phyloP scores from a whole-genome alignment of 2,329 filamentous ascomycete genomes.

The Ambrosiella xylebori region DNA sequence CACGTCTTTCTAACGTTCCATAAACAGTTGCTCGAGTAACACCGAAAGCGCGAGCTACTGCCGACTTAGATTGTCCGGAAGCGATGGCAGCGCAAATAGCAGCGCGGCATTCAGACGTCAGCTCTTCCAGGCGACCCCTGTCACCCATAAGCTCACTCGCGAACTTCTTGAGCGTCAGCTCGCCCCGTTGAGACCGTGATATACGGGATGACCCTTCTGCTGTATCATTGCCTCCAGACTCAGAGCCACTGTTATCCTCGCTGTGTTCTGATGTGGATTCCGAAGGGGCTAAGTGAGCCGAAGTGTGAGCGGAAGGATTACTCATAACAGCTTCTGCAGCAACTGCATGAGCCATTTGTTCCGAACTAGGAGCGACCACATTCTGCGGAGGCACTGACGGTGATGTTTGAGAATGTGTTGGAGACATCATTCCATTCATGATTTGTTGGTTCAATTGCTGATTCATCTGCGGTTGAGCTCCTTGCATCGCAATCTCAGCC shows the following conservation, averaged over 20 bases:
- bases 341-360: neutral
- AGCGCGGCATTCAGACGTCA: slow-evolving; percentile 12
- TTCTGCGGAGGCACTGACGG: neutral
- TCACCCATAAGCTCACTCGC: slow-evolving; percentile 11
- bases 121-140: slow-evolving; percentile 11
- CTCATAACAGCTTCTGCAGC: neutral
- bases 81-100: slow-evolving; percentile 13
- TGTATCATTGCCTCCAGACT: neutral
- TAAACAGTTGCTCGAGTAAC: slow-evolving; percentile 13
- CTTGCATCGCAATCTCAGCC: neutral
- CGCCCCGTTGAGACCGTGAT: slow-evolving; percentile 1
- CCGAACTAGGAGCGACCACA: neutral
- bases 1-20: slow-evolving; percentile 11
- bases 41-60: slow-evolving; percentile 13
- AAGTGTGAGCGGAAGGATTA: neutral
- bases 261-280: slow-evolving; percentile 7
- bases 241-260: slow-evolving; percentile 8
- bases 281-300: slow-evolving; percentile 2
- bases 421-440: slow-evolving; percentile 8
- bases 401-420: slow-evolving; percentile 5
- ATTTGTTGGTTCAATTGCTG: slow-evolving; percentile 8
- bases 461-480: slow-evolving; percentile 4
- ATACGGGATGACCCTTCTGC: slow-evolving; percentile 4
- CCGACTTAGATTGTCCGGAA: slow-evolving; percentile 11
- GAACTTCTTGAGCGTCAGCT: slow-evolving; percentile 10